A percentile compares a stretch with the other conserved stretches of the same genome.
These are phyloP conservation scores for Phytophthora fragariae DNA, from an alignment of 352 stramenopile species.

Conservation along the genomic window DNA sequence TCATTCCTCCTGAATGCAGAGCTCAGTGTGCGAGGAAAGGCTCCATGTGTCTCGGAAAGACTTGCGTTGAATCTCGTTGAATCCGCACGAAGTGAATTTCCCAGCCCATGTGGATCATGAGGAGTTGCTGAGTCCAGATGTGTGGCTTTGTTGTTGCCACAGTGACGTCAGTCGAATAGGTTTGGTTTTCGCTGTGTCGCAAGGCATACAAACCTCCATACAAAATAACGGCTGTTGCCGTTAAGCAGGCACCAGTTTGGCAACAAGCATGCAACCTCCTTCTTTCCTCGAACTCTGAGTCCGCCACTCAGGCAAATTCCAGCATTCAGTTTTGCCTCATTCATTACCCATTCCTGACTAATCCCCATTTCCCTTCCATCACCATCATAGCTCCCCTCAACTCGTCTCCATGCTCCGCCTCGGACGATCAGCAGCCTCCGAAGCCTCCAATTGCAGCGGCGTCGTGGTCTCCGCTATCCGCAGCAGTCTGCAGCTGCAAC, in stretches of 20 bases:
- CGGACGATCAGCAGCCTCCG: slow-evolving; percentile 30
- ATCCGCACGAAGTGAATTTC: background rate
- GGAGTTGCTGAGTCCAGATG: slow-evolving; percentile 9
- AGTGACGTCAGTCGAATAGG: slow-evolving; percentile 1
- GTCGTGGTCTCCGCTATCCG: slow-evolving; percentile 22
- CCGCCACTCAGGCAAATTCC: slow-evolving; percentile 3
- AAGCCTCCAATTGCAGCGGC: slow-evolving; percentile 27
- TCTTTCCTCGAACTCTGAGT: slow-evolving; percentile 21
- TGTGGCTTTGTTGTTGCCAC: background rate
- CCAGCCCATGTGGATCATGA: slow-evolving; percentile 27
- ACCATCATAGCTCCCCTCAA: slow-evolving; percentile 8
- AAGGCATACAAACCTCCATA: slow-evolving; percentile 27
- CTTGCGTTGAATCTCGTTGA: slow-evolving; percentile 1
- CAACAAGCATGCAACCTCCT: slow-evolving; percentile 31
- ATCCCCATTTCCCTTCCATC: background rate
- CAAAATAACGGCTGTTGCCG: slow-evolving; percentile 22
- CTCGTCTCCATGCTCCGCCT: slow-evolving; percentile 41
- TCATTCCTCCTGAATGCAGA: background rate
- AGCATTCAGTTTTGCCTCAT: background rate
- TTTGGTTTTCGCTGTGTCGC: slow-evolving; percentile 14
- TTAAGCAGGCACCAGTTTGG: slow-evolving; percentile 7
- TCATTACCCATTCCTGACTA: slow-evolving; percentile 2
- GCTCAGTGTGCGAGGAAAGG: slow-evolving; percentile 3
- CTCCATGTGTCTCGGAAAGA: background rate
- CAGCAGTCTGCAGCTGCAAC: slow-evolving; percentile 26